These are phyloP conservation scores for Mycena rebaudengoi DNA, from an alignment of 768 basidiomycete species.

Conservation along the genomic window DNA sequence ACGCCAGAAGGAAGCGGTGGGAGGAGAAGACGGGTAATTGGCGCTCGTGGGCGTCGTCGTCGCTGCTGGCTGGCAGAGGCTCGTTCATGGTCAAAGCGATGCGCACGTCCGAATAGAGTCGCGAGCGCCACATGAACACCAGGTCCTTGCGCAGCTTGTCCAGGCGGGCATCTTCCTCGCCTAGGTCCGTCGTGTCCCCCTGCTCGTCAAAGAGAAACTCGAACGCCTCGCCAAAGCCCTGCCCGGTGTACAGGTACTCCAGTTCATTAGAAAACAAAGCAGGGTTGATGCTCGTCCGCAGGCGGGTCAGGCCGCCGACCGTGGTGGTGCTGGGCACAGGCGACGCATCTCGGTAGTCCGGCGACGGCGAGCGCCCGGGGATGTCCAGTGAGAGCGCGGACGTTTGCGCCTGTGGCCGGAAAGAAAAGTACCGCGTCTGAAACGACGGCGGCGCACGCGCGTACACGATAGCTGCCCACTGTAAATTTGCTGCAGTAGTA, in stretches of 20 bases:
- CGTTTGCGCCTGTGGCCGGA: constrained; percentile 70
- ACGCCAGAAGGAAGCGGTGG: constrained; percentile 91
- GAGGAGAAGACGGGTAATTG: constrained; percentile 70
- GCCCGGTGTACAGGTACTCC: constrained; percentile 94
- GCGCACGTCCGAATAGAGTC: constrained; percentile 68
- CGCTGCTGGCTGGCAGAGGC: too few species aligned
- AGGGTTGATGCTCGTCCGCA: constrained; percentile 76
- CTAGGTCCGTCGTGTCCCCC: constrained; percentile 49
- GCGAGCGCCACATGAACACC: constrained; percentile 82
- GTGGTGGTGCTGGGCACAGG: constrained; percentile 53
- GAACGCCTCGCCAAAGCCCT: constrained; percentile 87
- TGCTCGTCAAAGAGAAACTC: constrained; percentile 85
- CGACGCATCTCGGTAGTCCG: constrained; percentile 52
- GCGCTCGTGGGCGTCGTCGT: neutral
- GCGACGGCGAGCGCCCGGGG: constrained; percentile 44
- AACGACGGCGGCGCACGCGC: constrained; percentile 93
- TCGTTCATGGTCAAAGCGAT: neutral
- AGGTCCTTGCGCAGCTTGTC: constrained; percentile 74
- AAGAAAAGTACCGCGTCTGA: constrained; percentile 88
- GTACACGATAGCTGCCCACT: constrained; percentile 86
- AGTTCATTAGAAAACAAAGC: constrained; percentile 89
- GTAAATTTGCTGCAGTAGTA: neutral
- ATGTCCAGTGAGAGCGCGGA: constrained; percentile 69
- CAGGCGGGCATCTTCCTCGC: constrained; percentile 48
- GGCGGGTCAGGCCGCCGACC: constrained; percentile 59